Evolutionary conservation across 495 filamentous ascomycete genomes (phyloP), one percentile per base, ranked within the genome.

Genomic region (Annulohypoxylon stygium): DNA sequence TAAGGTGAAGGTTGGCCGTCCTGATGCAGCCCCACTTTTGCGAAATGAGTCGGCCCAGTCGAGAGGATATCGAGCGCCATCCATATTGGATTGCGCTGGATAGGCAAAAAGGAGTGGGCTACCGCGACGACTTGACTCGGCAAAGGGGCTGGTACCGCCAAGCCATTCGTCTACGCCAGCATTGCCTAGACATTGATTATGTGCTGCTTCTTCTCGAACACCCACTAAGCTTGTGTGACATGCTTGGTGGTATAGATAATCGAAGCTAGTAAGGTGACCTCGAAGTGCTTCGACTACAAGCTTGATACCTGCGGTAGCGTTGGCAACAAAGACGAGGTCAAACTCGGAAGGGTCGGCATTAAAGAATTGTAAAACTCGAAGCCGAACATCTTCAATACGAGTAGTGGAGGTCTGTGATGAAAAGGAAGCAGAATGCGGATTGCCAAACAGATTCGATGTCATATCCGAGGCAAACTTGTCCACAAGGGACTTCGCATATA

Each of bases 51-150:
- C 70, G 30, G 88, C 86, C 95, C 95, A 98, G 2, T 81, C 78
- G 14, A 91, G 78, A 8, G 94, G 93, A 48, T 92, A 83, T 11
- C 93, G 88, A 11, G 88, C 86, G n/a, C 95, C 95, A 68, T 95
- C 92, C 90, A 98, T 90, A 76, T 98, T 98, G 14, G 95, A 97
- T 75, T 98, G 95, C 2, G 89, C 94, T 10, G 95, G 93, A 76
- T 91, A 98, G 14, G 93, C 92, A 76, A 98, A 93, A 4, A 98
- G 80, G 2, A 78, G 78, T 1, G 83, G 75, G 11, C 76, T 57
- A 20, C 47, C 61, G 45, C 33, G 43, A 39, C 50, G 10, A 6
- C 36, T 41, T 10, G 61, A 66, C 1, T 70, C 65, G 16, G 54
- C 26, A 30, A 79, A 57, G 23, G 74, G 77, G 47, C 67, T 48